Evolutionary conservation across 495 filamentous ascomycete genomes (phyloP).

Genomic region (Cairneyella variabilis): DNA sequence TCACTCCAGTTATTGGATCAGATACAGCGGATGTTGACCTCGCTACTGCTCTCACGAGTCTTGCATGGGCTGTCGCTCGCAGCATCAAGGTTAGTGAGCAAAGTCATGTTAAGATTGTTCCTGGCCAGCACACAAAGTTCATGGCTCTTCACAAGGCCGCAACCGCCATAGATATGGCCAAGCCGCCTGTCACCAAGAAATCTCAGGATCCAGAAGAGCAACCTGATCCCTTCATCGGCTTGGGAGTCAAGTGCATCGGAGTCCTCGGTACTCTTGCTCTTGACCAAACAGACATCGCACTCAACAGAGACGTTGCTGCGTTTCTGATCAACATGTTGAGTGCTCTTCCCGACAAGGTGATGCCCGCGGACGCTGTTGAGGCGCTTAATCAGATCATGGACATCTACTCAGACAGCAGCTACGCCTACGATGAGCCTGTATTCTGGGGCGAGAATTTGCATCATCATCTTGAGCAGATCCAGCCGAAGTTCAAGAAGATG

Average conservation of each 20-base stretch:
- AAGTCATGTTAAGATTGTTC: slow-evolving; percentile 41
- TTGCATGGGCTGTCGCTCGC: slow-evolving; percentile 60
- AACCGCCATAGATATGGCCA: slow-evolving; percentile 25
- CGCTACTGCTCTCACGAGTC: slow-evolving; percentile 50
- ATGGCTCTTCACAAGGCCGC: slow-evolving; percentile 57
- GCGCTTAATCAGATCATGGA: slow-evolving; percentile 59
- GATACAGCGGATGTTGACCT: slow-evolving; percentile 57
- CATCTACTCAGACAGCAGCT: slow-evolving; percentile 55
- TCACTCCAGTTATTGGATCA: slow-evolving; percentile 47
- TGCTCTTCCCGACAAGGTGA: slow-evolving; percentile 37
- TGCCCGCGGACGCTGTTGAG: slow-evolving; percentile 50
- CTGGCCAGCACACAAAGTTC: slow-evolving; percentile 51
- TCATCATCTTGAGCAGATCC: slow-evolving; percentile 47
- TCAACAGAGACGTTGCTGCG: slow-evolving; percentile 54
- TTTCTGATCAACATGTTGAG: slow-evolving; percentile 52
- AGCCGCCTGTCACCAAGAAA: slow-evolving; percentile 17
- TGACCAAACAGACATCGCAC: slow-evolving; percentile 35
- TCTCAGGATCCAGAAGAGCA: slow-evolving; percentile 19
- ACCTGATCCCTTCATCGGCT: slow-evolving; percentile 44
- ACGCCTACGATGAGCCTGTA: slow-evolving; percentile 49
- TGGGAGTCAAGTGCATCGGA: slow-evolving; percentile 58
- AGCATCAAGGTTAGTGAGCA: slow-evolving; percentile 41
- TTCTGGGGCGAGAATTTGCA: slow-evolving; percentile 59
- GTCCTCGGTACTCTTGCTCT: slow-evolving; percentile 55
- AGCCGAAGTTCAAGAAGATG: slow-evolving; percentile 46